A percentile compares a stretch with the other conserved stretches of the same genome.
Evolutionary conservation across 2,329 filamentous ascomycete species (phyloP).

Genomic region (Paracoccidioides brasiliensis): DNA sequence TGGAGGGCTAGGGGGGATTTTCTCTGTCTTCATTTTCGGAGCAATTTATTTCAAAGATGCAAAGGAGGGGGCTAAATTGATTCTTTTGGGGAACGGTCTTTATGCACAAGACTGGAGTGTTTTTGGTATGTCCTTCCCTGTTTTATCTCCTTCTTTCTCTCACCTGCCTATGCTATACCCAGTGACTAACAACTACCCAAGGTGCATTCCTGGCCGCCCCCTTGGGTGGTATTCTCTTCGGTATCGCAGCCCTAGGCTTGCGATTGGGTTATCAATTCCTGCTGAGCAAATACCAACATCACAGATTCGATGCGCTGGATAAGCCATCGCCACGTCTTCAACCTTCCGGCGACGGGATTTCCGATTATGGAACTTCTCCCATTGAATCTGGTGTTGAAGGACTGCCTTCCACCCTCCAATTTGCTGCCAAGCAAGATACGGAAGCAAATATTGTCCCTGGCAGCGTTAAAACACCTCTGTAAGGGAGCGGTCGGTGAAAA

Average conservation of each 20-base stretch:
- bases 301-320: slow-evolving; percentile 55
- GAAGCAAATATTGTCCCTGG: neutral
- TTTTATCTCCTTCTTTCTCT: neutral
- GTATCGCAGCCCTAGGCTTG: slow-evolving; percentile 46
- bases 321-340: slow-evolving; percentile 27
- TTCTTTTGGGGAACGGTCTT: slow-evolving; percentile 59
- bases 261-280: slow-evolving; percentile 48
- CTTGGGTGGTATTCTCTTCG: slow-evolving; percentile 61
- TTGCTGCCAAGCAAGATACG: neutral
- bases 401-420: too few relatives aligned
- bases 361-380: neutral
- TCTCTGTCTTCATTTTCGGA: slow-evolving; percentile 72
- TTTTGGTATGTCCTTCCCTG: slow-evolving; percentile 42
- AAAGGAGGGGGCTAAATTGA: slow-evolving; percentile 49
- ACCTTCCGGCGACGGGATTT: neutral
- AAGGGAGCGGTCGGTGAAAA: neutral
- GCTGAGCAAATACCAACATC: slow-evolving; percentile 44
- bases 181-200: slow-evolving; percentile 9
- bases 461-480: neutral
- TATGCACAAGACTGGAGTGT: slow-evolving; percentile 69
- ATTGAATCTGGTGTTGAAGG: neutral
- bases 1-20: slow-evolving; percentile 62
- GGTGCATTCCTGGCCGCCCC: slow-evolving; percentile 67
- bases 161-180: neutral
- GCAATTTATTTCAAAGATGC: slow-evolving; percentile 62